Base-by-base conservation (phyloP, 129 eudicot genomes). In the Cynara cardunculus region DNA sequence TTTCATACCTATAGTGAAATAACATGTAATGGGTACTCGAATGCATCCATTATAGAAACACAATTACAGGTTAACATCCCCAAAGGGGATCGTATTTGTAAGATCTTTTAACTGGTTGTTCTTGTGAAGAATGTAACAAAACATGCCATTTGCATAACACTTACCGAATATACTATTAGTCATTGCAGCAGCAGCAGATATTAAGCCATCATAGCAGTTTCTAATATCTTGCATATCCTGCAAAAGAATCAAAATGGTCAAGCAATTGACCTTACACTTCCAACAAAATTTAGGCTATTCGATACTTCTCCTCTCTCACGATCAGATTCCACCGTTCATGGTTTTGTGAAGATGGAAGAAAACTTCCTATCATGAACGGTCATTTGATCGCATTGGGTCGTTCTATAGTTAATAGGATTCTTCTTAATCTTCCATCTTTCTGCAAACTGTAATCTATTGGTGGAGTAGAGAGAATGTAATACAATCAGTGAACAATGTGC, bases 191-290 rank as follows among this genome's bases (percentile, higher is more conserved):
- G 99, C 97, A n/a, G 97, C 97, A 31, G 97, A 87, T 26, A 95
- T 88, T 76, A 95, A 89, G 80, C 97, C 85, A 72, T 95, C 99
- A 71, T 89, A 90, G 85, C 89, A 92, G 75, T 84, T 79, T 82
- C 97, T 88, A 89, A 95, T 92, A 78, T 92, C 97, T 77, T 89
- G 89, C 91, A 95, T 89, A 88, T 95, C 99, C 99, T 95, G 89
- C 89, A 85, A 88, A 77, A 35, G 61, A 22, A 46, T 26, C 64
- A 62, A 61, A 72, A 21, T 7, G 2, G 10, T 41, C 75, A 64
- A 18, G 14, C 46, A 70, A 70, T 49, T 31, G 25, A 46, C 37
- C 76, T 28, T 69, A 79, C 31, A 78, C 56, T 78, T 10, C 46
- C 49, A 69, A 70, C 82, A 79, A 79, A 26, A 44, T n/a, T 79